A percentile compares a stretch with the other conserved stretches of the same genome.
Conservation (phyloP, 768 basidiomycete species). For the Psilocybe cyanescens region DNA sequence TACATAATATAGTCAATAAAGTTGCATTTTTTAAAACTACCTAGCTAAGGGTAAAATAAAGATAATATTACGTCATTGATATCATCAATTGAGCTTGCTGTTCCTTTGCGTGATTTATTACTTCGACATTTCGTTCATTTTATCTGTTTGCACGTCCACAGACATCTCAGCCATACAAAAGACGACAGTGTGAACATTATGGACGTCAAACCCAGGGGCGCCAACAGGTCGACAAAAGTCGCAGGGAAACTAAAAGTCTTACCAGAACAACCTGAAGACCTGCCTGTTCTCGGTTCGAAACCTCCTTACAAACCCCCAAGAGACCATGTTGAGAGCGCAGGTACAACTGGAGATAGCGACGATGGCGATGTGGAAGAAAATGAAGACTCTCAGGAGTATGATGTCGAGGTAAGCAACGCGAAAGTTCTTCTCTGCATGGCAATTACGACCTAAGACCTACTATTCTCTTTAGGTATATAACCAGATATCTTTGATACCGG, state of each 20-base stretch:
- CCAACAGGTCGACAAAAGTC: constrained; percentile 80
- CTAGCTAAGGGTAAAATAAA: neutral
- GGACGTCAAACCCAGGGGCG: constrained; percentile 67
- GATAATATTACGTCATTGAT: constrained; percentile 6
- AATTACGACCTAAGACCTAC: neutral
- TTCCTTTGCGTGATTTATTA: neutral
- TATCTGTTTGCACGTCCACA: neutral
- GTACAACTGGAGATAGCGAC: constrained; percentile 65
- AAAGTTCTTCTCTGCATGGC: neutral
- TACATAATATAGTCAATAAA: neutral
- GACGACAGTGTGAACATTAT: constrained; percentile 19
- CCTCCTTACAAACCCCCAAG: constrained; percentile 32
- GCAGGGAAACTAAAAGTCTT: constrained; percentile 88
- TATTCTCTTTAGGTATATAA: constrained; percentile 73
- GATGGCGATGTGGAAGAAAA: constrained; percentile 71
- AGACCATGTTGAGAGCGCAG: constrained; percentile 49
- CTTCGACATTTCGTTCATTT: neutral
- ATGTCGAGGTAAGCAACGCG: constrained; percentile 57
- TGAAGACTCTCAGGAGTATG: constrained; percentile 61
- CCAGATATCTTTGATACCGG: constrained; percentile 92
- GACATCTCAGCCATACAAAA: neutral
- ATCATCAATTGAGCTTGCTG: neutral
- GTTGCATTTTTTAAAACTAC: neutral
- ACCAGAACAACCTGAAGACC: constrained; percentile 78
- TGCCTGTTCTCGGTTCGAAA: constrained; percentile 34